Evolutionary conservation across 2,329 filamentous ascomycete species (phyloP), one percentile per base, ranked within the genome.

Genomic region (Xylariaceae sp.): DNA sequence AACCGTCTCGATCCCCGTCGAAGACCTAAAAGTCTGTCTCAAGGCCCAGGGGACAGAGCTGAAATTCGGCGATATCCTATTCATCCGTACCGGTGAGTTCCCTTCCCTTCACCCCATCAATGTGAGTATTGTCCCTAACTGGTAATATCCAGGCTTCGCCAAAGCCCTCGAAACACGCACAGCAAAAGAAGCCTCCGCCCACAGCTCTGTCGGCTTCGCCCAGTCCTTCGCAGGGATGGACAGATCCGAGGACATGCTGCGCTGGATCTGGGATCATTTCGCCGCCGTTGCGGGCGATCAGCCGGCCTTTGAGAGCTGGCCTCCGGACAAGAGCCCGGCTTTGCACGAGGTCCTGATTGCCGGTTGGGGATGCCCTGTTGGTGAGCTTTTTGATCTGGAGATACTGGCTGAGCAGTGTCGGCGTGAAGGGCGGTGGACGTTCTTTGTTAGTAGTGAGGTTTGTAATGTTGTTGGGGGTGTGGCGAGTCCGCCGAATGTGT

Each of bases 11-110:
- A 72, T 73, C 74, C 77, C 63, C 57, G 64, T 77, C 2, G 62
- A 66, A 1, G 75, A 79, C 13, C 67, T 82, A 1, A 70, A 76
- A 55, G 72, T 73, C 3, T 77, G 78, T 49, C 75, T 78, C 0
- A 67, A 70, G 17, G 72, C 74, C 2, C 79, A 83, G 66, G 77
- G 77, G 7, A 80, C 78, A 0, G 73, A 78, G 62, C 71, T 82
- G 35, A 69, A 74, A n/a, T 79, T 81, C 57, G 81, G 81, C 8
- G 81, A 83, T 62, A 76, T 83, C 39, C 69, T 83, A 2, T 73
- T 83, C 63, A 73, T 82, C 30, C 77, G 81, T 5, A 76, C 68
- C 0, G 72, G 70, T 70, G 49, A 34, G 64, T 57, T 30, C 5
- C 23, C 23, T 30, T 4, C 23, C 23, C 23, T 30, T 6, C 23